Percentiles rank a stretch among this genome's conserved stretches.
Conservation (phyloP, 2,329 filamentous ascomycete species). For the Furcasterigmium sp. region DNA sequence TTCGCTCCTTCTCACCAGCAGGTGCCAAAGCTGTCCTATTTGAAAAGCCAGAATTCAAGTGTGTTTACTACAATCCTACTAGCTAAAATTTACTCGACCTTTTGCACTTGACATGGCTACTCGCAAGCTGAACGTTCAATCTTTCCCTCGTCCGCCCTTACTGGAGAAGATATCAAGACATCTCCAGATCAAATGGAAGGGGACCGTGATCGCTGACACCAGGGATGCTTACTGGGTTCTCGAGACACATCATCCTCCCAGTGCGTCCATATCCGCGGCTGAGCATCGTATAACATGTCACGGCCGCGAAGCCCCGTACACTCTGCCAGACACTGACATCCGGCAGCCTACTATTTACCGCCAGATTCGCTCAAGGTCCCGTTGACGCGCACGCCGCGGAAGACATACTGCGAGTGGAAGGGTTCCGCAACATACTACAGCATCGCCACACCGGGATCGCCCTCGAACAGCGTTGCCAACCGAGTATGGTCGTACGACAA, state of each 20-base stretch:
- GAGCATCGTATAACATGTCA: too few relatives aligned
- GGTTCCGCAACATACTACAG: constrained; percentile 54
- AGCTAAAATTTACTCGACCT: too few relatives aligned
- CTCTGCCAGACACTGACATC: background rate
- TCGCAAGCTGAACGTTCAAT: constrained; percentile 46
- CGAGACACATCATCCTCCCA: constrained; percentile 58
- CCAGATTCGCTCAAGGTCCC: constrained; percentile 40
- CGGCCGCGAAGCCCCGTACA: background rate
- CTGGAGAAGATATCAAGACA: constrained; percentile 49
- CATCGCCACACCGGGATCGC: constrained; percentile 31
- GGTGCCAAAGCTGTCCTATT: too few relatives aligned
- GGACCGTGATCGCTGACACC: constrained; percentile 51
- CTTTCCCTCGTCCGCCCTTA: constrained; percentile 53
- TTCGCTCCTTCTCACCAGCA: too few relatives aligned
- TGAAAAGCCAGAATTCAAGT: background rate
- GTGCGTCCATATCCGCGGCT: constrained; percentile 26
- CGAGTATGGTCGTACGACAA: constrained; percentile 55
- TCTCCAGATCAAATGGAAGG: constrained; percentile 51
- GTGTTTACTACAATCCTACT: too few relatives aligned
- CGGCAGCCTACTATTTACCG: constrained; percentile 54
- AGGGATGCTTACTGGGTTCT: constrained; percentile 56
- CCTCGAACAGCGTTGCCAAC: constrained; percentile 31
- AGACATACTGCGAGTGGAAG: constrained; percentile 56
- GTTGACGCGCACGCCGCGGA: constrained; percentile 37
- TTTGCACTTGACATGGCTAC: background rate